Conservation (phyloP, 2,329 filamentous ascomycete genomes). For the Exophiala mesophila region DNA sequence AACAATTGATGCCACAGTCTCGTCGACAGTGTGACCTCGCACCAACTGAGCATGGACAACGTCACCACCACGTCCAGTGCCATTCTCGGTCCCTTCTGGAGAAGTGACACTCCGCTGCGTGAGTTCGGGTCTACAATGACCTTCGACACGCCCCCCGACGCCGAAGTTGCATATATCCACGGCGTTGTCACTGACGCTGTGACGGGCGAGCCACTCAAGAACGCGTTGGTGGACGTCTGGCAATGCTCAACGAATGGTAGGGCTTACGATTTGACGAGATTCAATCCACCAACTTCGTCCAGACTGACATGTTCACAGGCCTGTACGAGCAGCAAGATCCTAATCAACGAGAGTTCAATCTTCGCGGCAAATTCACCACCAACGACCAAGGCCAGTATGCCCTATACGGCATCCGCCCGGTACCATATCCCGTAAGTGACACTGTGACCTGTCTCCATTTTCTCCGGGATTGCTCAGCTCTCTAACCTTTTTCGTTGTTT, state of each 20-base stretch:
- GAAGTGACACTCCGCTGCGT: constrained; percentile 63
- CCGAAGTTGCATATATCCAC: constrained; percentile 59
- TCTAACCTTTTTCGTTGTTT: no score
- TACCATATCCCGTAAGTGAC: constrained; percentile 52
- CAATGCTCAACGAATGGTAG: constrained; percentile 67
- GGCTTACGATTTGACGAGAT: no score
- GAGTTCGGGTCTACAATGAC: constrained; percentile 63
- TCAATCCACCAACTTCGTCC: no score
- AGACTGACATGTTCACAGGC: no score
- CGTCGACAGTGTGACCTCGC: no score
- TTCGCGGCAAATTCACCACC: constrained; percentile 66
- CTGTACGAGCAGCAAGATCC: constrained; percentile 70
- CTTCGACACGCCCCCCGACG: constrained; percentile 42
- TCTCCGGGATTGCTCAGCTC: no score
- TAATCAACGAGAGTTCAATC: constrained; percentile 65
- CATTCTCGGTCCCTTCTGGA: constrained; percentile 80
- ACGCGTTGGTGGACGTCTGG: constrained; percentile 70
- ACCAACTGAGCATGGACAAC: constrained; percentile 52
- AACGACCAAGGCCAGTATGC: constrained; percentile 59
- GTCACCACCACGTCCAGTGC: constrained; percentile 55
- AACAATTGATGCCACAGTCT: no score
- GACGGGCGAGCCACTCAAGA: constrained; percentile 61
- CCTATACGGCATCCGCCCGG: constrained; percentile 57
- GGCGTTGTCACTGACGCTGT: constrained; percentile 53
- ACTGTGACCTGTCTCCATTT: no score